Evolutionary conservation across 352 stramenopile genomes (phyloP), one percentile per base, ranked within the genome.

Genomic region (Phytophthora palmivora): DNA sequence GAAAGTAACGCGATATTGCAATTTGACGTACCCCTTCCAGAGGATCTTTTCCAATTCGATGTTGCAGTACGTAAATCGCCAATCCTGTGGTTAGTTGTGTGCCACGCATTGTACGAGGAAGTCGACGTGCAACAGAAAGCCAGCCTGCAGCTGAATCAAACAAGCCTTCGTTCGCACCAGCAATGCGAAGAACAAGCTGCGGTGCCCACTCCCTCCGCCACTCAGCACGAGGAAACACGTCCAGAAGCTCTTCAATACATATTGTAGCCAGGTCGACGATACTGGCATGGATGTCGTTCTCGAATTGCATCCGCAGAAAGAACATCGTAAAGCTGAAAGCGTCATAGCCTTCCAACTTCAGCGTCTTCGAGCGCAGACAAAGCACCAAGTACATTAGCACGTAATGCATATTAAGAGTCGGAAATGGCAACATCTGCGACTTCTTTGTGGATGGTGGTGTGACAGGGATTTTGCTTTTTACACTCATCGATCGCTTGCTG

Each of bases 321-420:
- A 95, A 95, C 74, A 93, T 91, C 8, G 81, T 91, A 58, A 91
- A 91, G 63, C 82, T 90, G 65, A 92, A 92, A 9, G 83, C 79
- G 45, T 95, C 86, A 58, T 92, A 92, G 9, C 79, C 79, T 42
- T 91, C 78, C 22, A 91, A 63, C 10, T 55, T 77, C 11, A 95
- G 66, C 37, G 77, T 63, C 63, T 85, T 89, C 19, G 81, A 74
- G 15, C 86, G 84, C 21, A 95, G 64, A 49, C 74, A 87, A 26
- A 92, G 48, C n/a, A 95, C 71, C 18, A 95, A 58, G 39, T 89
- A 92, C 59, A 79, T 80, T 33, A 92, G 76, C 28, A 93, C 81
- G 38, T 84, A 89, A 30, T 89, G 77, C 86, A 95, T 95, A 57
- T 95, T 95, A 37, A 89, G 48, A 11, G 78, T 84, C 32, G 86